A percentile compares a stretch with the other conserved stretches of the same genome.
Conservation (phyloP, 345 rosid species). For the Eucalyptus camaldulensis region DNA sequence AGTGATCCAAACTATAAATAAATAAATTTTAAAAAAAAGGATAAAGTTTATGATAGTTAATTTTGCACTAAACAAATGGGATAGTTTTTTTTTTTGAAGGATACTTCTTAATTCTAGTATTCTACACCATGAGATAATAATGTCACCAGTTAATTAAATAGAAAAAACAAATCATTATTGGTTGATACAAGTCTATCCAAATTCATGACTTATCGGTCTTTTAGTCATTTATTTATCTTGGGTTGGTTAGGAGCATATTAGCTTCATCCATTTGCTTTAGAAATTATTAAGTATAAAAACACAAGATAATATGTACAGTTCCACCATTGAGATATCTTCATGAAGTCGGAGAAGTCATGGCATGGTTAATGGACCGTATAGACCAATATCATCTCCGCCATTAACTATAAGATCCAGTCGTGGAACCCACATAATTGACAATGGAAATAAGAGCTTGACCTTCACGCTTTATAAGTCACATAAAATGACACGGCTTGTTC, state of each 20-base stretch:
- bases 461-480: background rate
- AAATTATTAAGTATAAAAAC: background rate
- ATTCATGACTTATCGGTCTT: background rate
- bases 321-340: accelerated
- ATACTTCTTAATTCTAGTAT: background rate
- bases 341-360: background rate
- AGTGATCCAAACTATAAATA: background rate
- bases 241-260: background rate
- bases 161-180: background rate
- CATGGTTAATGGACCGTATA: background rate
- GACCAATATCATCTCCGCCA: background rate
- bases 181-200: background rate
- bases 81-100: background rate
- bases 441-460: background rate
- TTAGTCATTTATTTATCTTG: background rate
- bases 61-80: background rate
- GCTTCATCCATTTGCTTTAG: background rate
- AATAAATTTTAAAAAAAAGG: no score
- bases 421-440: background rate
- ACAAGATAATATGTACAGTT: accelerated
- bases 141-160: background rate
- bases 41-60: background rate
- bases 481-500: background rate
- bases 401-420: accelerated
- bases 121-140: background rate